phyloP scores from a whole-genome alignment of 768 basidiomycete genomes.

The Sporobolomyces roseus region DNA sequence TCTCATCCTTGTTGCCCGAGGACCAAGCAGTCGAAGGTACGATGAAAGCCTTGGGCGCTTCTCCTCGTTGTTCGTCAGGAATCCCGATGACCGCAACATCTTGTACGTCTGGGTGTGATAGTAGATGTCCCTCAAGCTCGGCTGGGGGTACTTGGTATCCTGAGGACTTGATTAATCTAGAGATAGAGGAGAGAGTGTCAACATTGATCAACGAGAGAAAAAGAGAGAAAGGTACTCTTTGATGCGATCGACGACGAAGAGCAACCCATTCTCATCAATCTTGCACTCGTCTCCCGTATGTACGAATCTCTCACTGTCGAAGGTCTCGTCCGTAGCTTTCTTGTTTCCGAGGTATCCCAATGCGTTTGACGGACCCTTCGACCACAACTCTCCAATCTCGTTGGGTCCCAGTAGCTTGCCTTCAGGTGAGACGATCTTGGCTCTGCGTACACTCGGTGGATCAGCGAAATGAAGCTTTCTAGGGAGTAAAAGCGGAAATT shows the following conservation, averaged over 20 bases:
- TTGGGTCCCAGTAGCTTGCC: conserved; percentile 26
- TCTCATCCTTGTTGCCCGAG: not conserved
- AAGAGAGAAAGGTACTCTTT: conserved; percentile 23
- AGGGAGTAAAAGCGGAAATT: not conserved
- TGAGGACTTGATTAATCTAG: conserved; percentile 57
- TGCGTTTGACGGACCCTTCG: conserved; percentile 21
- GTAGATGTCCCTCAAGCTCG: conserved; percentile 48
- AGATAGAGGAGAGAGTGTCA: too few species aligned
- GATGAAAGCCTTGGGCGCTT: conserved; percentile 34
- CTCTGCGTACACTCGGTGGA: too few species aligned
- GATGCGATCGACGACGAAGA: conserved; percentile 38
- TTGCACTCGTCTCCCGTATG: conserved; percentile 38
- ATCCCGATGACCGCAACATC: conserved; percentile 49
- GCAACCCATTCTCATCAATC: conserved; percentile 20
- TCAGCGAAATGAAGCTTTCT: too few species aligned
- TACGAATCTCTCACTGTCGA: conserved; percentile 36
- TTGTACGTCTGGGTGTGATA: conserved; percentile 46
- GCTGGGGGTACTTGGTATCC: conserved; percentile 48
- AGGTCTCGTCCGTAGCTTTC: conserved; percentile 37
- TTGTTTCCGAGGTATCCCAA: conserved; percentile 36
- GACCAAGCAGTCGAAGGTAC: conserved; percentile 1
- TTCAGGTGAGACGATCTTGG: conserved; percentile 33
- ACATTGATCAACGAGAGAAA: not conserved
- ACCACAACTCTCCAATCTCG: conserved; percentile 35
- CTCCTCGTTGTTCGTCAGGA: conserved; percentile 34